Conservation (phyloP, 768 basidiomycete species). For the Suillus paluster region DNA sequence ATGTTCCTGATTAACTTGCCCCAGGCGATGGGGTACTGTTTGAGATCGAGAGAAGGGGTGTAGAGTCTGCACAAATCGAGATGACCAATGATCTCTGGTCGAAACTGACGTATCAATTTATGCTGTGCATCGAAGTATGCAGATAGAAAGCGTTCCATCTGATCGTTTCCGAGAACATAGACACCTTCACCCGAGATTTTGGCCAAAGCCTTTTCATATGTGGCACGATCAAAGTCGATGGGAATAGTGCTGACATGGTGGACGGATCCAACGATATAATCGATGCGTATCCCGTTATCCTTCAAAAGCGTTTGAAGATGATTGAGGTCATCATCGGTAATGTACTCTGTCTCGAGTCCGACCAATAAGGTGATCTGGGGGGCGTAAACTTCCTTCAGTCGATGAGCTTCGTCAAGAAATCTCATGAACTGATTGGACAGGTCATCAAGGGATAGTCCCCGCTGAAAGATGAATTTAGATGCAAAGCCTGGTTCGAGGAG, state of each 20-base stretch:
- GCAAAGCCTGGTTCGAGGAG: constrained; percentile 12
- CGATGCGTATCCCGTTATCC: constrained; percentile 54
- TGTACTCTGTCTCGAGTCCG: constrained; percentile 92
- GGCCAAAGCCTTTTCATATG: constrained; percentile 65
- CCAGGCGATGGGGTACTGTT: constrained; percentile 63
- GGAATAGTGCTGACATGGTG: constrained; percentile 89
- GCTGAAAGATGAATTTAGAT: constrained; percentile 44
- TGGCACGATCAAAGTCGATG: constrained; percentile 87
- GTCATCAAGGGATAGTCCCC: constrained; percentile 51
- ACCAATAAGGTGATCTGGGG: constrained; percentile 76
- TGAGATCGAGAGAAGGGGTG: constrained; percentile 61
- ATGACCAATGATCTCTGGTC: constrained; percentile 91
- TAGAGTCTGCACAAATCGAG: constrained; percentile 92
- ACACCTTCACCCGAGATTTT: constrained; percentile 38
- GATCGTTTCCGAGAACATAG: constrained; percentile 26
- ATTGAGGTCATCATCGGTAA: constrained; percentile 69
- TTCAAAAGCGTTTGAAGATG: constrained; percentile 57
- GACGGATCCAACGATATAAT: constrained; percentile 91
- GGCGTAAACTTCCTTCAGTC: constrained; percentile 66
- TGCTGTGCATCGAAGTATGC: constrained; percentile 89
- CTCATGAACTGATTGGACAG: constrained; percentile 68
- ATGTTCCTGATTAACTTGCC: constrained; percentile 77
- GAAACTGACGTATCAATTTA: constrained; percentile 66
- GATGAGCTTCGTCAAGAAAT: constrained; percentile 81
- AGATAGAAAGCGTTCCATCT: constrained; percentile 53